Conservation (phyloP, 495 filamentous ascomycete genomes). For the Penicillium paradoxum region DNA sequence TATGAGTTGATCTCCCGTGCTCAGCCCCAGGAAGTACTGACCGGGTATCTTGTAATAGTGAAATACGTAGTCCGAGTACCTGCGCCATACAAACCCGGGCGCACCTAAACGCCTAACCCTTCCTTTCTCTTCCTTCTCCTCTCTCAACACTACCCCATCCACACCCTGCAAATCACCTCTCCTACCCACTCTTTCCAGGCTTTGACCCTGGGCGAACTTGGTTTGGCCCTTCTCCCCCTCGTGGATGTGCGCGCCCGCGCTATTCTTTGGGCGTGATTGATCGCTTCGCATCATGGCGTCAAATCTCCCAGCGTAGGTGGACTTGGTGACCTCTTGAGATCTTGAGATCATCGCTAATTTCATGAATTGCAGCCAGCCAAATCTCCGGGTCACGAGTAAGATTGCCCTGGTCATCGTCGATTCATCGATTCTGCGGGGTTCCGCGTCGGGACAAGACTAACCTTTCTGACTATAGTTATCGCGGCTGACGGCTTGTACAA, state of each 20-base stretch:
- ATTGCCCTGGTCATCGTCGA: slow-evolving; percentile 15
- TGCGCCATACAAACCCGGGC: slow-evolving; percentile 14
- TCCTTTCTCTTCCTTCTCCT: slow-evolving; percentile 21
- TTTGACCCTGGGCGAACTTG: slow-evolving; percentile 16
- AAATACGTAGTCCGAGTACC: slow-evolving; percentile 23
- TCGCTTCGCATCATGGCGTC: slow-evolving; percentile 50
- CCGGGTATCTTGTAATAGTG: slow-evolving; percentile 15
- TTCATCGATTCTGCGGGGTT: slow-evolving; percentile 18
- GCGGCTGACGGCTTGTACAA: slow-evolving; percentile 98
- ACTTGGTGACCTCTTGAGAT: slow-evolving; percentile 1
- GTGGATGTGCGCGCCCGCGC: slow-evolving; percentile 43
- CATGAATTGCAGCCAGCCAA: slow-evolving; percentile 45
- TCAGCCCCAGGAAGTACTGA: slow-evolving; percentile 24
- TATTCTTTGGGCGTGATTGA: slow-evolving; percentile 38
- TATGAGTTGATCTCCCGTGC: slow-evolving; percentile 16
- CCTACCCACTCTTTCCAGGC: slow-evolving; percentile 8
- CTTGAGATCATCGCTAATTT: slow-evolving; percentile 26
- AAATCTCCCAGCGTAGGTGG: slow-evolving; percentile 56
- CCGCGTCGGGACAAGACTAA: slow-evolving; percentile 17
- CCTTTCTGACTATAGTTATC: slow-evolving; percentile 61
- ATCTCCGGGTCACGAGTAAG: slow-evolving; percentile 63
- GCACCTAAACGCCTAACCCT: slow-evolving; percentile 13
- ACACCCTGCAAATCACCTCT: slow-evolving; percentile 7
- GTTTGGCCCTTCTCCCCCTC: slow-evolving; percentile 21
- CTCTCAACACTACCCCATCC: slow-evolving; percentile 17